Base-by-base conservation (phyloP, 352 stramenopile species). In the Pythium biforme region DNA sequence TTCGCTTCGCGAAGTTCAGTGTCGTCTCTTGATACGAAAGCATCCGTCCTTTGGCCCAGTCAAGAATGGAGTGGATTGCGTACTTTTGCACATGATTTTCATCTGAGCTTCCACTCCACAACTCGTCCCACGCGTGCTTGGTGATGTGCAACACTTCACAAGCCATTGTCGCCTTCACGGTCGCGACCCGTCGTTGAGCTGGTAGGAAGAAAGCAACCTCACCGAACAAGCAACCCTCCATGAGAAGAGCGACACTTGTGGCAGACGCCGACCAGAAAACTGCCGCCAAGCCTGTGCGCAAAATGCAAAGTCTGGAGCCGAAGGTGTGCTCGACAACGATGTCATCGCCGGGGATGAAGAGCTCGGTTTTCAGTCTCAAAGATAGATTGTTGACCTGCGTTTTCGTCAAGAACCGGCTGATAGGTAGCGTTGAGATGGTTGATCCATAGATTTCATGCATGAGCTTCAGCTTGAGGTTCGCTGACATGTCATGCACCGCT, bases 391-490 rank as follows among this genome's bases (percentile, higher is more conserved):
- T 88, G 9, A 89, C 61, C 26, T 92, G 83, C 2, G 79, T 65
- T 9, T 75, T 64, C 0, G 79, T 76, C 5, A 92, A 58, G 46
- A 86, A 86, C 7, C 70, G 79, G 25, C 75, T 83, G 43, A 94
- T 89, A 0, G 85, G 75, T 0, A 92, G 54, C 27, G 57, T 41
- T 1, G 66, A 19, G 17, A 92, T 84, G 0, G 76, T 50, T 2
- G 69, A 54, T 6, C 85, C 83, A 46, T 91, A 91, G 11, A 92
- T 79, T 40, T 91, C 83, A 22, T 88, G 72, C 76, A 86, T 86
- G 23, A 94, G 66, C 54, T 90, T 86, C 19, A 92, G 72, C 20
- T 75, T 77, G 17, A 94, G 67, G 29, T 88, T 90, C 0, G 81
- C 78, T 0, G 81, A 86, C 12, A 94, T 58, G 39, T 94, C 81